Percentiles rank a stretch among this genome's conserved stretches.
Evolutionary conservation across 2,329 filamentous ascomycete genomes (phyloP).

Genomic region (Seiridium unicorne): DNA sequence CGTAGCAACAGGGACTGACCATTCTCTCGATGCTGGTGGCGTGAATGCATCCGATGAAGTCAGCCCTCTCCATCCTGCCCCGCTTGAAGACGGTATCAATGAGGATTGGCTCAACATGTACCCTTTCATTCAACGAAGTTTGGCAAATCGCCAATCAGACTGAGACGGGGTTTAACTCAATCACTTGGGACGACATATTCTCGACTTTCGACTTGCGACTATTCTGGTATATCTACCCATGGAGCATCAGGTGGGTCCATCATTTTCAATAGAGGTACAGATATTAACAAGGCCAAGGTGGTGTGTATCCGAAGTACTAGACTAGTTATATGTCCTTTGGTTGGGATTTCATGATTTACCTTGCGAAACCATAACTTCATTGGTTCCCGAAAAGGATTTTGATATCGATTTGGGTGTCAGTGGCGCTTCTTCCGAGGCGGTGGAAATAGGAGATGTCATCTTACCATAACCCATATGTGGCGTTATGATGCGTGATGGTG

Average conservation of each 20-base stretch:
- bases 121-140: not conserved
- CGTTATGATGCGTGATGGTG: too few relatives aligned
- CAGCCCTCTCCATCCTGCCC: not conserved
- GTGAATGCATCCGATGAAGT: not conserved
- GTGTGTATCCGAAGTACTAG: too few relatives aligned
- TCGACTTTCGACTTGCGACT: slow-evolving; percentile 17
- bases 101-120: not conserved
- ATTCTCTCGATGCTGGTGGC: not conserved
- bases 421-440: too few relatives aligned
- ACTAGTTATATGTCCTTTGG: too few relatives aligned
- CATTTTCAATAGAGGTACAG: too few relatives aligned
- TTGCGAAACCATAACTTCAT: too few relatives aligned
- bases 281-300: too few relatives aligned
- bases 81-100: not conserved
- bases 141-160: slow-evolving; percentile 14
- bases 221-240: slow-evolving; percentile 7
- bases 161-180: slow-evolving; percentile 14
- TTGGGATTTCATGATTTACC: too few relatives aligned
- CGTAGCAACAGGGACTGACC: not conserved
- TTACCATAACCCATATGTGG: too few relatives aligned
- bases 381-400: too few relatives aligned
- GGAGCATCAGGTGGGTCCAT: not conserved
- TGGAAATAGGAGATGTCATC: too few relatives aligned
- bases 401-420: too few relatives aligned
- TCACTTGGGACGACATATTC: slow-evolving; percentile 19